Evolutionary conservation across 352 stramenopile genomes (phyloP).

Genomic region (Pythium volutum): DNA sequence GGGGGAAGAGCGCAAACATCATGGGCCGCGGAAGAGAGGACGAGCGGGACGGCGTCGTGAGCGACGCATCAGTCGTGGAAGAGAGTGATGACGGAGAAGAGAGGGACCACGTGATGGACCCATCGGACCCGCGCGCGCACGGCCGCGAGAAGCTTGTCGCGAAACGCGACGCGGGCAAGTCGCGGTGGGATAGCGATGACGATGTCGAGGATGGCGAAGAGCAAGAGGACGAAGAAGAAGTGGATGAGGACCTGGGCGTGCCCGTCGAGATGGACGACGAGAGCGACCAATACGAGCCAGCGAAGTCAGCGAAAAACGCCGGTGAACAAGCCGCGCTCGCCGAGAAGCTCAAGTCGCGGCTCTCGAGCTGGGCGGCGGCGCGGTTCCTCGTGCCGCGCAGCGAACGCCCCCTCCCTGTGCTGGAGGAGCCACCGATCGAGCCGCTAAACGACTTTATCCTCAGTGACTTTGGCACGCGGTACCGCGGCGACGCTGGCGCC

Average conservation of each 20-base stretch:
- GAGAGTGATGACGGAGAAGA: conserved; percentile 44
- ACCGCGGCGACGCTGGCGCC: conserved; percentile 46
- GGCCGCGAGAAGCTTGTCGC: conserved; percentile 23
- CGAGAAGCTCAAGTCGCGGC: conserved; percentile 32
- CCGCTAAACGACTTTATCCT: conserved; percentile 85
- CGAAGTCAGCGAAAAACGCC: not conserved
- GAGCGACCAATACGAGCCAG: conserved; percentile 6
- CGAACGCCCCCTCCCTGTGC: conserved; percentile 44
- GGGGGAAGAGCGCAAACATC: not conserved
- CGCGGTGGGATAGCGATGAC: conserved; percentile 63
- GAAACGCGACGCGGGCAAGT: conserved; percentile 5
- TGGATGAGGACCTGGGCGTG: conserved; percentile 39
- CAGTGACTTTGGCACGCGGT: conserved; percentile 74
- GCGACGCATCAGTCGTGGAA: conserved; percentile 32
- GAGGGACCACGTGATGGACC: conserved; percentile 75
- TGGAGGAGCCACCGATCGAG: conserved; percentile 67
- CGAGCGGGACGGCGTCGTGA: conserved; percentile 9
- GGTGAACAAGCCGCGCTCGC: not conserved
- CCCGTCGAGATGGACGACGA: conserved; percentile 24
- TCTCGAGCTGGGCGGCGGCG: conserved; percentile 69
- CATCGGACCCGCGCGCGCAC: conserved; percentile 71
- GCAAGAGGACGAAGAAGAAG: conserved; percentile 13
- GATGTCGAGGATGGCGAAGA: conserved; percentile 18
- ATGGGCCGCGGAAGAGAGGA: not conserved
- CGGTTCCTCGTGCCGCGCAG: conserved; percentile 64